Base-by-base conservation (phyloP, 2,329 filamentous ascomycete genomes). In the Boeremia exigua region DNA sequence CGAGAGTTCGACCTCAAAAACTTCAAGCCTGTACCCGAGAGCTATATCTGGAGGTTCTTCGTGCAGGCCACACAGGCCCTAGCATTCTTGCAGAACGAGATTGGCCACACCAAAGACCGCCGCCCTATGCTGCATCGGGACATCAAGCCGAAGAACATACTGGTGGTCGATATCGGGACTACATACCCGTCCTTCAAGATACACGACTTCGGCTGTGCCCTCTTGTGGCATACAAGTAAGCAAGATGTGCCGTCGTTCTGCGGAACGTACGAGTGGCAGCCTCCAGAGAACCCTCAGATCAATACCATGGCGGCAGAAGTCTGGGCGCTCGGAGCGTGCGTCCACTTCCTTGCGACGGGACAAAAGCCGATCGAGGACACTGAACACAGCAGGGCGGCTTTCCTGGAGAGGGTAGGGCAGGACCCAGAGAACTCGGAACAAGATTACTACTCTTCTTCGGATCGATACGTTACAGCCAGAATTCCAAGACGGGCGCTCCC, bases 271-370 rank as follows among this genome's bases (percentile, higher is more conserved):
- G 48, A 58, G 12, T 72, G 63, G 64, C 67, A 72, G 40, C 68
- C 70, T 11, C 73, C 69, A 9, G 72, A 76, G 48, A 60, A 61
- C 23, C 68, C 70, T 4, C 27, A 47, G 2, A 66, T 72, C 54
- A 68, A 70, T 23, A 69, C 63, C 6, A 40, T 12, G 7, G 61
- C 60, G 11, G 67, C 68, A 8, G 72, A 75, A 8, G 55, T 72
- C 4, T 76, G 72, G 73, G 57, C 65, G 11, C 34, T 74, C 3
- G 74, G 69, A 19, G 68, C 72, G 19, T 65, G 66, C 33, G 56
- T 75, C 2, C 64, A 73, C 45, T 73, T 59, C 38, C 61, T 73
- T 3, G 71, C 68, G 1, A 58, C 59, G 0, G 68, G 68, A 8
- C 15, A 53, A 3, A 15, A 58, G 7, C 68, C 69, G 4, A 42